phyloP scores from a whole-genome alignment of 495 filamentous ascomycete species.

The Aspergillus leporis region DNA sequence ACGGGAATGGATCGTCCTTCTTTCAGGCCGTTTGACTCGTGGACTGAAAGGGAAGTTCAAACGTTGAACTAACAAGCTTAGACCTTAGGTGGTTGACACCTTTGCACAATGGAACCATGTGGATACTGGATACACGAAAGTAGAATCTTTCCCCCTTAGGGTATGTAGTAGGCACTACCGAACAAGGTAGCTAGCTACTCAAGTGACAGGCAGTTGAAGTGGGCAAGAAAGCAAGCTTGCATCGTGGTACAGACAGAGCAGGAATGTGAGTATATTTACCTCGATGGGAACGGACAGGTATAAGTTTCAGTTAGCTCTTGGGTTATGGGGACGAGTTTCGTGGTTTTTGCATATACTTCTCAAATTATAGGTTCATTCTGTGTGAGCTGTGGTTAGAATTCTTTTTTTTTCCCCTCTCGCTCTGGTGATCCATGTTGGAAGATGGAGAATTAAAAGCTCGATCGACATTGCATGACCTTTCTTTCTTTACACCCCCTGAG shows the following conservation, averaged over 20 bases:
- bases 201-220: background rate
- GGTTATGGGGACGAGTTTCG: too few relatives aligned
- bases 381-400: too few relatives aligned
- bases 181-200: background rate
- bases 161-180: background rate
- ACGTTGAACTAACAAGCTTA: conserved; percentile 3
- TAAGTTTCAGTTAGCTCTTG: too few relatives aligned
- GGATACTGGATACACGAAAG: background rate
- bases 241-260: background rate
- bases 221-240: background rate
- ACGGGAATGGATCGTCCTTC: conserved; percentile 36
- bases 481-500: conserved; percentile 16
- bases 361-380: too few relatives aligned
- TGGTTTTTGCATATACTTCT: too few relatives aligned
- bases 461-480: conserved; percentile 42
- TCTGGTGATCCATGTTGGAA: background rate
- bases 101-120: background rate
- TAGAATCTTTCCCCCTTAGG: background rate
- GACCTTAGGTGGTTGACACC: conserved; percentile 1
- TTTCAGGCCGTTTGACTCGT: conserved; percentile 25
- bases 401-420: too few relatives aligned
- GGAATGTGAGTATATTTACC: too few relatives aligned
- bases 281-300: too few relatives aligned
- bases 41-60: conserved; percentile 1
- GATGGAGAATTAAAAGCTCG: conserved; percentile 20